phyloP scores from a whole-genome alignment of 2,329 filamentous ascomycete genomes.

The Cytospora paraplurivora region DNA sequence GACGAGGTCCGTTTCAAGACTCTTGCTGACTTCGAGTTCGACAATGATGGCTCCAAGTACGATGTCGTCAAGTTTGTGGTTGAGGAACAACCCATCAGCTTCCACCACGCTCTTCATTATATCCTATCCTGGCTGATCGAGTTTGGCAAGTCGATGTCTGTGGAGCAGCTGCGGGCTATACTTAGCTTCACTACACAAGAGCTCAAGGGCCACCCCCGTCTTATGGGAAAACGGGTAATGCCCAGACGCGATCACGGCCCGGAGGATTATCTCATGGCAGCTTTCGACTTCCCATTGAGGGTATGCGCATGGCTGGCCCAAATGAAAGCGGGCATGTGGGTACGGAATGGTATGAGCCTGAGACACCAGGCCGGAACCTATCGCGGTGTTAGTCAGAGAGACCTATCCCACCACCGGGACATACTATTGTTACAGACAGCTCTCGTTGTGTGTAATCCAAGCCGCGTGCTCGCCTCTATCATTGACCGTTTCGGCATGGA shows the following conservation, averaged over 20 bases:
- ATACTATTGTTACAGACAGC: conserved; percentile 93
- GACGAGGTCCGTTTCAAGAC: conserved; percentile 82
- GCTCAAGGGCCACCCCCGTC: conserved; percentile 64
- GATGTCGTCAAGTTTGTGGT: conserved; percentile 84
- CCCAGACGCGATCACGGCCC: conserved; percentile 59
- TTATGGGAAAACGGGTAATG: conserved; percentile 62
- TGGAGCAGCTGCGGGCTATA: conserved; percentile 66
- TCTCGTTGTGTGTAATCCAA: conserved; percentile 81
- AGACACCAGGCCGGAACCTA: conserved; percentile 95
- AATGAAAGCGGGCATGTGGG: conserved; percentile 99
- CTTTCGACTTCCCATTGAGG: conserved; percentile 90
- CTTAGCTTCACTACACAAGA: conserved; percentile 73
- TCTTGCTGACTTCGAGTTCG: conserved; percentile 78
- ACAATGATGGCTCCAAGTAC: conserved; percentile 58
- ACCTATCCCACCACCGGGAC: conserved; percentile 92
- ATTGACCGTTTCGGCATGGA: conserved; percentile 89
- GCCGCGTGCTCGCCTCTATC: conserved; percentile 82
- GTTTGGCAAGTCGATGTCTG: conserved; percentile 74
- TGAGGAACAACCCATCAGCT: conserved; percentile 88
- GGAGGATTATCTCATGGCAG: conserved; percentile 80
- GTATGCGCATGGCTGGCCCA: conserved; percentile 97
- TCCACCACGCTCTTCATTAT: conserved; percentile 96
- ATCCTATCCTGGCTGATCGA: conserved; percentile 95
- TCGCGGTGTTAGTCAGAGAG: conserved; percentile 82
- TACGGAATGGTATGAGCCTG: conserved; percentile 93